Percentiles rank a stretch among this genome's conserved stretches.
Conservation (phyloP, 2,329 filamentous ascomycete genomes). For the Ampelomyces quisqualis region DNA sequence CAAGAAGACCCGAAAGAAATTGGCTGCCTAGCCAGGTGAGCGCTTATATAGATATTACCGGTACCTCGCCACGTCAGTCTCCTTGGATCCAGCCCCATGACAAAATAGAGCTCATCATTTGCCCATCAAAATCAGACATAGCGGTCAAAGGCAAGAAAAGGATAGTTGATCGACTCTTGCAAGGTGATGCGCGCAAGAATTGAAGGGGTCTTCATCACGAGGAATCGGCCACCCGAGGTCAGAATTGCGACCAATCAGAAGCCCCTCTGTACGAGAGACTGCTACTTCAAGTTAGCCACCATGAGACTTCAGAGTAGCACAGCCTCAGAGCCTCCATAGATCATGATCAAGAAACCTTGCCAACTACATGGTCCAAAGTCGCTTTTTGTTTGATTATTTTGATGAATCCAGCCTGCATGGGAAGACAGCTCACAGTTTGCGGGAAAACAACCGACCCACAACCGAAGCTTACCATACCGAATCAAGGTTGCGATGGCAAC, state of each 20-base stretch:
- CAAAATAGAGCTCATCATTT: too few relatives aligned
- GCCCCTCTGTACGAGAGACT: constrained; percentile 16
- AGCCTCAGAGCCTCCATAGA: constrained; percentile 6
- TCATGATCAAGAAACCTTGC: not conserved
- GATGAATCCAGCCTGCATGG: not conserved
- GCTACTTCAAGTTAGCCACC: constrained; percentile 12
- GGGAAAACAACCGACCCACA: not conserved
- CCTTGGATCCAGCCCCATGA: too few relatives aligned
- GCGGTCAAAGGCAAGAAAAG: not conserved
- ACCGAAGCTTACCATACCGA: not conserved
- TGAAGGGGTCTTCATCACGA: not conserved
- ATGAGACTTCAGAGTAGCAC: constrained; percentile 15
- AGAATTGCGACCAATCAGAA: constrained; percentile 10
- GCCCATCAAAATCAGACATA: not conserved
- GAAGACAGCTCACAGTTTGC: not conserved
- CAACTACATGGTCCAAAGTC: constrained; percentile 7
- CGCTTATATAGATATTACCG: too few relatives aligned
- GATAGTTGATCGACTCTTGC: not conserved
- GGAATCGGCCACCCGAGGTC: not conserved
- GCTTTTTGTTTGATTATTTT: not conserved
- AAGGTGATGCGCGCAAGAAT: not conserved
- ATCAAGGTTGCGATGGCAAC: constrained; percentile 23
- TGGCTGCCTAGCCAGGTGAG: too few relatives aligned
- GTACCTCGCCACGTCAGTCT: too few relatives aligned
- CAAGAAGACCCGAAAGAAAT: too few relatives aligned